Base-by-base conservation (phyloP, 192 early-diverging fungal genomes). In the Allomyces arbusculus region DNA sequence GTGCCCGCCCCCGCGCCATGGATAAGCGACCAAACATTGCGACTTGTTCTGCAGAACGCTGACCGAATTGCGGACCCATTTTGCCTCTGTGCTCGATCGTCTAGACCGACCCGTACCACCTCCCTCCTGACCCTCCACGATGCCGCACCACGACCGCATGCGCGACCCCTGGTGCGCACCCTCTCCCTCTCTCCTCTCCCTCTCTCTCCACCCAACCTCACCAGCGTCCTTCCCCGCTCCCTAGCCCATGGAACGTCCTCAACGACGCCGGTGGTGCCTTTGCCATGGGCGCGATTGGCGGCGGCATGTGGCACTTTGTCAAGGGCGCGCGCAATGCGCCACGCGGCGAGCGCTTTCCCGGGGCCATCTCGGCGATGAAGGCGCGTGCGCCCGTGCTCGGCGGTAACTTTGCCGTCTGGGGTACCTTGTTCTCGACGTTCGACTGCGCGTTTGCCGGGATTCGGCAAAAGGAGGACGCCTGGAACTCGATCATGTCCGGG, bases 351-450 rank as follows among this genome's bases (percentile, higher is more conserved):
- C 85, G 94, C 64, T 82, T 95, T 73, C 77, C 80, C 11, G 94
- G 94, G 66, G 86, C 90, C 14, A 66, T 97, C 25, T 79, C 86
- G 19, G 80, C 93, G 10, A 85, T 99, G 74, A 95, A 96, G 74
- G 86, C 89, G 44, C 87, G 94, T 64, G 91, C 91, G 14, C 96
- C 96, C 44, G 88, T 95, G 24, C 74, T 91, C 61, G 96, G 92
- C 62, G 97, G 97, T 45, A 95, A 95, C 81, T 99, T 99, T 83
- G 97, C 95, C 8, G 95, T 95, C 9, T 99, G 97, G 97, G 93
- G 94, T 70, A 91, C 92, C 62, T 83, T 99, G 69, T 99, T 97
- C 74, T 92, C 91, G 62, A 89, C 95, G 5, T 91, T 93, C 69
- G 97, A 99, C 74, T 99, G 97, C 75, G 87, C 84, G 61, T 77